These are phyloP conservation scores for Scleroderma bovista DNA, from an alignment of 768 basidiomycete species.

Conservation along the genomic window DNA sequence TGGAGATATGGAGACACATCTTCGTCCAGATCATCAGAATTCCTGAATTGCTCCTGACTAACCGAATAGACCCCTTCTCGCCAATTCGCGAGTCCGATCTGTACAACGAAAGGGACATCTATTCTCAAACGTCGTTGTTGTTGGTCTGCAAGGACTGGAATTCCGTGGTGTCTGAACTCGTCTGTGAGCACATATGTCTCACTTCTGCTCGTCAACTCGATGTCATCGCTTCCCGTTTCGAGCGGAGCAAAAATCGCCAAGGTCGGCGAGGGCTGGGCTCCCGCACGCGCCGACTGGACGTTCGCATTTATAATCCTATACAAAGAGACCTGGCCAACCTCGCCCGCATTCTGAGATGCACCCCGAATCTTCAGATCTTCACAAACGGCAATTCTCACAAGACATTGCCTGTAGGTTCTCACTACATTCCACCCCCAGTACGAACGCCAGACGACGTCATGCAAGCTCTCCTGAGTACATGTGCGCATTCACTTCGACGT, in stretches of 20 bases:
- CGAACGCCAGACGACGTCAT: conserved; percentile 31
- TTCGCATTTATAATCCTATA: conserved; percentile 32
- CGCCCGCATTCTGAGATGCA: conserved; percentile 34
- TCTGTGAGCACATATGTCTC: conserved; percentile 37
- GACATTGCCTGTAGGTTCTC: conserved; percentile 15
- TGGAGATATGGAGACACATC: conserved; percentile 39
- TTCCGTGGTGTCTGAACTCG: conserved; percentile 32
- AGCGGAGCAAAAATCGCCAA: conserved; percentile 17
- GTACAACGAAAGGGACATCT: conserved; percentile 23
- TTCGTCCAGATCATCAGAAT: conserved; percentile 31
- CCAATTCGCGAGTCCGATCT: conserved; percentile 27
- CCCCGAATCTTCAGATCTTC: conserved; percentile 41
- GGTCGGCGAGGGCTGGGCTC: conserved; percentile 32
- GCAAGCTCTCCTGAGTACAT: conserved; percentile 27
- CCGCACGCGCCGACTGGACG: conserved; percentile 38
- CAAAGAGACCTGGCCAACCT: conserved; percentile 16
- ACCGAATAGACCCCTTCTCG: conserved; percentile 37
- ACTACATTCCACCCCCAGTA: conserved; percentile 14
- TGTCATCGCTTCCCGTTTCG: conserved; percentile 30
- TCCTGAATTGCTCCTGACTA: conserved; percentile 27
- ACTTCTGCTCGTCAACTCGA: conserved; percentile 31
- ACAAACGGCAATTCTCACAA: conserved; percentile 33
- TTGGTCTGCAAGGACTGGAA: conserved; percentile 37
- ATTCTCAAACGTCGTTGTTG: conserved; percentile 27
- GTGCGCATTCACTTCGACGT: conserved; percentile 33